phyloP scores from a whole-genome alignment of 805 yeast genomes.

The Maudiozyma bulderi region DNA sequence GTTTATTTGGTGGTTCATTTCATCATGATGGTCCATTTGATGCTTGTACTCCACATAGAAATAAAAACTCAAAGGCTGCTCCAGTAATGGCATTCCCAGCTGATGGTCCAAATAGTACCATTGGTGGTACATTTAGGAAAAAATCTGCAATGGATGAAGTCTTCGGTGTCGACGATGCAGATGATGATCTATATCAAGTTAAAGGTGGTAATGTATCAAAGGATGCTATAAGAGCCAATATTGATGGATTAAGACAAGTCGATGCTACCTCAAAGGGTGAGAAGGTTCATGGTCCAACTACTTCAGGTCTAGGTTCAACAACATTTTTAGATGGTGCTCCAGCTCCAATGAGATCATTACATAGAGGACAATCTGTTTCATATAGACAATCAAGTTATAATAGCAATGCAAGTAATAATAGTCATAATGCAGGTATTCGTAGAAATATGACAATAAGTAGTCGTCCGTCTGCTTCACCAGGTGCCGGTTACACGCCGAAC shows the following conservation, averaged over 20 bases:
- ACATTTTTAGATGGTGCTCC: constrained; percentile 96
- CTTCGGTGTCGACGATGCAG: constrained; percentile 52
- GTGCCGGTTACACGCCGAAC: not conserved
- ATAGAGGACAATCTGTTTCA: constrained; percentile 76
- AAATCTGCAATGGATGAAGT: constrained; percentile 62
- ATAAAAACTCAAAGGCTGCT: constrained; percentile 63
- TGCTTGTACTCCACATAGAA: constrained; percentile 95
- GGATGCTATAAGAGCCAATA: constrained; percentile 41
- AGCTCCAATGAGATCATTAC: constrained; percentile 52
- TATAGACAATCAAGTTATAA: constrained; percentile 43
- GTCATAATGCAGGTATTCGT: constrained; percentile 11
- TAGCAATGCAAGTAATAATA: not conserved
- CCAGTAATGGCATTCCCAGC: constrained; percentile 94
- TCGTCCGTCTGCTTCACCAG: constrained; percentile 4
- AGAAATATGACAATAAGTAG: constrained; percentile 9
- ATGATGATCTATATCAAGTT: constrained; percentile 17
- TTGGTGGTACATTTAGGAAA: constrained; percentile 50
- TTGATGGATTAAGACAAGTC: constrained; percentile 46
- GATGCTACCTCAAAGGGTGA: constrained; percentile 60
- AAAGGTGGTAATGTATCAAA: constrained; percentile 18
- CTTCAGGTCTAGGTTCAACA: constrained; percentile 83
- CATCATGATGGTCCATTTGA: constrained; percentile 99
- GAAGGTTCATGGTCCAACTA: constrained; percentile 76
- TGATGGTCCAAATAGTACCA: constrained; percentile 70
- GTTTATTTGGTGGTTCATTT: constrained; percentile 86